These are phyloP conservation scores for Amanita phalloides DNA, from an alignment of 768 basidiomycete species.

Conservation along the genomic window DNA sequence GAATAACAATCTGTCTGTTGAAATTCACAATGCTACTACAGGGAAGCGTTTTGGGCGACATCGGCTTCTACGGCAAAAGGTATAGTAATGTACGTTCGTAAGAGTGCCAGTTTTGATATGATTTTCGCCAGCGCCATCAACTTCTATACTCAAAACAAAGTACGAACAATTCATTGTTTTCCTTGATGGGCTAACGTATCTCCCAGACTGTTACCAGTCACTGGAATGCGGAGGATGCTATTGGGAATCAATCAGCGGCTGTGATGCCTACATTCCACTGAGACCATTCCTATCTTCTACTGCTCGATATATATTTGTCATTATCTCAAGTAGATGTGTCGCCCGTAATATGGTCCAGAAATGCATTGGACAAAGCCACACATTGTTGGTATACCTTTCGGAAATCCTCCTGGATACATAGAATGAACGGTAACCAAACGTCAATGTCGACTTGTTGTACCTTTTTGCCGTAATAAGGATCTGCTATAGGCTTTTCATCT, in stretches of 20 bases:
- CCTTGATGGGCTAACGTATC: neutral
- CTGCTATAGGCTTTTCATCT: conserved; percentile 60
- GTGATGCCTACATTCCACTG: conserved; percentile 77
- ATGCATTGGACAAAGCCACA: conserved; percentile 60
- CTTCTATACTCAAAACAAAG: conserved; percentile 96
- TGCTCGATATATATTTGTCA: neutral
- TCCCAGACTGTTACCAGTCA: conserved; percentile 81
- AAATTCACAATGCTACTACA: conserved; percentile 11
- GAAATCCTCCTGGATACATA: conserved; percentile 45
- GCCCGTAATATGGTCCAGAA: conserved; percentile 54
- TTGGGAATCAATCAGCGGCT: conserved; percentile 70
- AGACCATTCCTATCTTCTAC: conserved; percentile 9
- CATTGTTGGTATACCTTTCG: conserved; percentile 76
- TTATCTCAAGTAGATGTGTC: conserved; percentile 12
- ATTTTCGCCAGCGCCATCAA: conserved; percentile 58
- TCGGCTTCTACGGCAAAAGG: conserved; percentile 89
- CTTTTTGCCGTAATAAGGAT: conserved; percentile 75
- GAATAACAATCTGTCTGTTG: neutral
- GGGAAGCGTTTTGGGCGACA: conserved; percentile 75
- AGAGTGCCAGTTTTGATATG: neutral
- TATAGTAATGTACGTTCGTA: conserved; percentile 18
- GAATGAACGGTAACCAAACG: neutral
- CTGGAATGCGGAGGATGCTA: conserved; percentile 83
- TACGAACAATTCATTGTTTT: conserved; percentile 12
- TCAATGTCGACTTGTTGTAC: conserved; percentile 24